Evolutionary conservation across 768 basidiomycete species (phyloP), one percentile per base, ranked within the genome.

Genomic region (Neoboletus subvelutipes): DNA sequence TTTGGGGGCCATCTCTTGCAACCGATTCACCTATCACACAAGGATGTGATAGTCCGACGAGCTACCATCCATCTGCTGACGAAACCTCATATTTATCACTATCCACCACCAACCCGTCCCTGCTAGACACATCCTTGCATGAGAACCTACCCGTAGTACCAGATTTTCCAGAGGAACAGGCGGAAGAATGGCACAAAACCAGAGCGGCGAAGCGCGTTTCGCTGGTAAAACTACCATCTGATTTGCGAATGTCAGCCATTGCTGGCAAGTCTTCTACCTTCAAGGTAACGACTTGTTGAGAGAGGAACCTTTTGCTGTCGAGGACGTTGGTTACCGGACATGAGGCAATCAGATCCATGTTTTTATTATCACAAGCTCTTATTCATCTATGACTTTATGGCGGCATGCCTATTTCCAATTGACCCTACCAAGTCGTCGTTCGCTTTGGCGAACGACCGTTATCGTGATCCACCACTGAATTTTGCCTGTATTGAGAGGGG

Each of bases 121-220:
- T 69, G 13, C 63, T 49, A 40, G 63, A 69, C 22, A 36, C 56
- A 42, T 57, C 62, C n/a, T 56, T 68, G 13, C 82, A 80, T 55
- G 81, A 84, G 62, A 78, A 73, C 50, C 77, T 77, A 62, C 76
- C 73, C 60, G 77, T 76, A 24, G 76, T 75, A 31, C 70, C 69
- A 18, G 84, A 86, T 64, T 74, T 67, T 22, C 68, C 69, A 28
- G 79, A 81, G 45, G 90, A 92, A 69, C 79, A 87, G 70, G 91
- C 92, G n/a, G 92, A 93, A 69, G 87, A 88, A 50, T 94, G 92
- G 92, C 78, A 90, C 72, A 85, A 85, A 69, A 94, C 92, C 2
- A 85, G 87, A 47, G 88, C 86, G 36, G 91, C 90, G 15, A 88
- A 91, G 63, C 86, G 92, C 10, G 92, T 94, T 10, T 94, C 91